Evolutionary conservation across 2,329 filamentous ascomycete species (phyloP).

Genomic region (Penicillium sp.): DNA sequence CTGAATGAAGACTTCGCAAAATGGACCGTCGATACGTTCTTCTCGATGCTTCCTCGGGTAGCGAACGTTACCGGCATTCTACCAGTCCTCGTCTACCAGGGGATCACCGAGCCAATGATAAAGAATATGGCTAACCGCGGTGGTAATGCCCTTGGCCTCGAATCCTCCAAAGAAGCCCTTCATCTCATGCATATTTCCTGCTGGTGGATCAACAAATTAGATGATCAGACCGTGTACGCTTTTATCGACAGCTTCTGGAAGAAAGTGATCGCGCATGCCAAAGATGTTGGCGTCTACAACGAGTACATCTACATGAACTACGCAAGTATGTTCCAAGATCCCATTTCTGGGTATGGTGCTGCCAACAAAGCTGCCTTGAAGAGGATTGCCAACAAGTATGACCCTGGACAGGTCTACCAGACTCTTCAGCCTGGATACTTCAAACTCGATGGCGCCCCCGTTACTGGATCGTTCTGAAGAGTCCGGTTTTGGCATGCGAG

Average conservation of each 20-base stretch:
- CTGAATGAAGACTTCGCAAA: conserved; percentile 32
- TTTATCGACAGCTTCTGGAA: conserved; percentile 29
- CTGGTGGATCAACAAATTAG: conserved; percentile 34
- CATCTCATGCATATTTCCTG: conserved; percentile 32
- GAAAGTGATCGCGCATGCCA: conserved; percentile 30
- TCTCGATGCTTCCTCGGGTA: conserved; percentile 22
- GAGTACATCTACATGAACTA: conserved; percentile 53
- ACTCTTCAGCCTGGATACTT: conserved; percentile 47
- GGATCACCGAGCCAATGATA: conserved; percentile 34
- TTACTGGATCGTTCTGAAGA: conserved; percentile 1
- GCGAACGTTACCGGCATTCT: conserved; percentile 21
- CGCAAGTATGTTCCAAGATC: conserved; percentile 46
- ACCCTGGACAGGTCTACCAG: conserved; percentile 45
- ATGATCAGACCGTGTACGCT: conserved; percentile 33
- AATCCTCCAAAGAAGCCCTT: conserved; percentile 23
- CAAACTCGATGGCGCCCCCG: conserved; percentile 37
- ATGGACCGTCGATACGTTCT: conserved; percentile 27
- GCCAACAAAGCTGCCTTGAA: conserved; percentile 36
- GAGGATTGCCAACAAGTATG: conserved; percentile 40
- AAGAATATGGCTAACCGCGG: conserved; percentile 34
- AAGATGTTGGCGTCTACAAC: conserved; percentile 29
- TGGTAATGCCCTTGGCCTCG: conserved; percentile 39
- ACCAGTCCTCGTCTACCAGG: conserved; percentile 35
- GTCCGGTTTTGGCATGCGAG: background rate
- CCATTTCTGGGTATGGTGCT: conserved; percentile 46